Conservation (phyloP, 257 asterid genomes). For the Solanum sitiens region DNA sequence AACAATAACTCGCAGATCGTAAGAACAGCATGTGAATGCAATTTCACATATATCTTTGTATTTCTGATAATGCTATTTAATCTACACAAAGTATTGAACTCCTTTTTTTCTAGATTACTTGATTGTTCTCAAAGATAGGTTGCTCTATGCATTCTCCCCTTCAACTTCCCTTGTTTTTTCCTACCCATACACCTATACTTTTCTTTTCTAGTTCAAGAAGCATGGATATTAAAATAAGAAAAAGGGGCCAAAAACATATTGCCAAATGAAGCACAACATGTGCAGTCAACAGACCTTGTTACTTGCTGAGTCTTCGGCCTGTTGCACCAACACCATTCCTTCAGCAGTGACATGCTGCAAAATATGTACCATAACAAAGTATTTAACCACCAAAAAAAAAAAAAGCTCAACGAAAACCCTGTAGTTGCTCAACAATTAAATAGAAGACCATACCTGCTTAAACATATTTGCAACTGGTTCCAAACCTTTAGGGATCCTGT, state of each 20-base stretch:
- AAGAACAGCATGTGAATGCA: neutral
- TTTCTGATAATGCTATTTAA: neutral
- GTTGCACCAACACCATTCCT: slow-evolving; percentile 43
- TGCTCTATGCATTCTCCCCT: neutral
- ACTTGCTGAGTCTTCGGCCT: slow-evolving; percentile 38
- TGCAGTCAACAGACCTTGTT: slow-evolving; percentile 21
- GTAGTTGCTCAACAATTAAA: neutral
- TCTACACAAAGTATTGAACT: neutral
- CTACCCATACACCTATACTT: neutral
- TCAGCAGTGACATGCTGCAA: slow-evolving; percentile 39
- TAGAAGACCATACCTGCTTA: slow-evolving; percentile 31
- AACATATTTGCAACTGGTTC: slow-evolving; percentile 27
- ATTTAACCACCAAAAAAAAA: neutral
- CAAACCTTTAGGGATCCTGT: slow-evolving; percentile 23
- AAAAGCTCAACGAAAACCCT: neutral
- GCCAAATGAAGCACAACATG: neutral
- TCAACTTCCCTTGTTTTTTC: neutral
- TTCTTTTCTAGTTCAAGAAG: neutral
- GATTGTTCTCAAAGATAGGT: neutral
- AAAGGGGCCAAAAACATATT: neutral
- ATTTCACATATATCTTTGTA: neutral
- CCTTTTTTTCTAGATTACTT: neutral
- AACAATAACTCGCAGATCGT: neutral
- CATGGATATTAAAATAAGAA: neutral
- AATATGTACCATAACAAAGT: neutral